These are phyloP conservation scores for Lathyrus sativus DNA, from an alignment of 306 rosid species.

Conservation along the genomic window DNA sequence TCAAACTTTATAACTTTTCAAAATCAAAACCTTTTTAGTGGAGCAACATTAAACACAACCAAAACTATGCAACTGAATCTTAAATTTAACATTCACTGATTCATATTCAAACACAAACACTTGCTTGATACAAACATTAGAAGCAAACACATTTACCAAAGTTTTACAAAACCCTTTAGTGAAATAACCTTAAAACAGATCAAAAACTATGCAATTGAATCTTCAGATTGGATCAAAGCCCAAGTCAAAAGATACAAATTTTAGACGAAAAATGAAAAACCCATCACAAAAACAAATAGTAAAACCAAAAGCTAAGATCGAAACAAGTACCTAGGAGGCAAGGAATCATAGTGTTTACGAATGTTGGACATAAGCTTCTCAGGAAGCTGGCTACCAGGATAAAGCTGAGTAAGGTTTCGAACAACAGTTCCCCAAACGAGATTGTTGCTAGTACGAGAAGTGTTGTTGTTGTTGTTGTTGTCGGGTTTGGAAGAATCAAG, in stretches of 20 bases:
- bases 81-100: neutral
- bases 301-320: neutral
- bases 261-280: neutral
- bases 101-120: conserved; percentile 6
- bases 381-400: conserved; percentile 90
- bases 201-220: neutral
- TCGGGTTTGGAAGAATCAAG: conserved; percentile 49
- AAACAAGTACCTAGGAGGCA: conserved; percentile 62
- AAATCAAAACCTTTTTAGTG: conserved; percentile 1
- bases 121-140: neutral
- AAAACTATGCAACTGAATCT: conserved; percentile 14
- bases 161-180: neutral
- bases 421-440: conserved; percentile 81
- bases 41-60: neutral
- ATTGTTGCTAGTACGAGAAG: conserved; percentile 49
- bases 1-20: conserved; percentile 6
- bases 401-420: conserved; percentile 75
- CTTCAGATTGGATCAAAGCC: conserved; percentile 14
- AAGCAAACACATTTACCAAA: neutral
- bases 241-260: neutral
- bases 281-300: neutral
- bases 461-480: conserved; percentile 33
- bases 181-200: conserved; percentile 24
- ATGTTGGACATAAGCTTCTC: conserved; percentile 84
- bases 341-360: conserved; percentile 84